Evolutionary conservation across 225 moss, liverwort and hornwort genomes (phyloP), one percentile per base, ranked within the genome.

Genomic region (Antitrichia curtipendula): DNA sequence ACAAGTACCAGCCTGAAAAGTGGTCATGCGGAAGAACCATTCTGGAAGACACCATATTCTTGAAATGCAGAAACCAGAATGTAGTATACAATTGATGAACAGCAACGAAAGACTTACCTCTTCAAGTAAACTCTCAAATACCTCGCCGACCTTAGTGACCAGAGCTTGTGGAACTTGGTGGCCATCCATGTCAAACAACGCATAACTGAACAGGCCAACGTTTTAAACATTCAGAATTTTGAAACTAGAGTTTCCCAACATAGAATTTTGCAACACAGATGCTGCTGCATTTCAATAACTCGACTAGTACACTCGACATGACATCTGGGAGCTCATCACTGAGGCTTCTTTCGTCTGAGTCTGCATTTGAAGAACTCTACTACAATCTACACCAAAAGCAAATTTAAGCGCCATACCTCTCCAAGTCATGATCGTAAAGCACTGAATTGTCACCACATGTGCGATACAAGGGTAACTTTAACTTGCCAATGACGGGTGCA

Each of bases 391-490:
- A 81, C 52, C 75, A 81, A 62, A 79, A 89, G 68, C 36, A 83
- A 84, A 82, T 50, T n/a, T 49, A n/a, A 68, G 69, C 32, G 61
- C 56, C 75, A 71, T 89, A 93, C 98, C 99, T 99, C 89, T 97
- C 95, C 86, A 99, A 89, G 88, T 99, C 99, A 88, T 99, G 99
- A 90, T 99, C 99, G 85, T 97, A 99, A 47, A 99, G 90, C 28
- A 97, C 96, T 79, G 99, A 99, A 83, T 99, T 97, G 83, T 99
- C 99, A 82, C 96, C 99, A 90, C 99, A 94, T 29, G 99, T 99
- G 62, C 99, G 95, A 88, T 99, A 99, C 89, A 99, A 91, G 45
- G 96, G 93, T 81, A 99, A 72, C 59, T 90, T 88, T n/a, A 99
- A 90, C 86, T 95, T 95, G 83, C 95, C 91, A 86, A 99, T 94